A percentile compares a stretch with the other conserved stretches of the same genome.
phyloP scores from a whole-genome alignment of 306 rosid species.

The Fragaria iinumae region DNA sequence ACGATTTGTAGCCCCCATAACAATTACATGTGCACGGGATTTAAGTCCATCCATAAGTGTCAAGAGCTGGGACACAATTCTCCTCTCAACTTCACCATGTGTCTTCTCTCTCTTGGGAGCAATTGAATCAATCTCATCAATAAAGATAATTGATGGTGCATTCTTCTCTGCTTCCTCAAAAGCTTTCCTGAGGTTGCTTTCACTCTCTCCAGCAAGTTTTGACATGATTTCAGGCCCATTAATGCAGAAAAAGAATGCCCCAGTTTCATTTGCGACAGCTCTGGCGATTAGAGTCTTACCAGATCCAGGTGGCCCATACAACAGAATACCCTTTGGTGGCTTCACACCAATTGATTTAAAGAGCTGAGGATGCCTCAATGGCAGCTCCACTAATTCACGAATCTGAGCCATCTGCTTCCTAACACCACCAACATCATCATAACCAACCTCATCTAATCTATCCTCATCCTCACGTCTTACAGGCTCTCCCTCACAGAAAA shows the following conservation, averaged over 20 bases:
- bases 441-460: conserved; percentile 92
- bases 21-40: conserved; percentile 91
- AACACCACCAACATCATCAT: conserved; percentile 96
- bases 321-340: conserved; percentile 94
- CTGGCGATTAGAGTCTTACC: conserved; percentile 92
- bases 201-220: conserved; percentile 94
- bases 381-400: conserved; percentile 85
- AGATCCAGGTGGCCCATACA: conserved; percentile 94
- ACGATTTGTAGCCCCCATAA: conserved; percentile 94
- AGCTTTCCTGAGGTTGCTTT: conserved; percentile 95
- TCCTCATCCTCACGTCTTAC: conserved; percentile 92
- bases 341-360: conserved; percentile 94
- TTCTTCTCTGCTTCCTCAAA: conserved; percentile 99
- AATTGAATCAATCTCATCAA: conserved; percentile 94
- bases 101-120: conserved; percentile 98
- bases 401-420: conserved; percentile 98
- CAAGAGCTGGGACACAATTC: conserved; percentile 95
- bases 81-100: conserved; percentile 97
- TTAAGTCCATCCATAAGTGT: conserved; percentile 97
- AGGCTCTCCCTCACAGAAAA: conserved; percentile 94
- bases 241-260: conserved; percentile 97
- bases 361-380: conserved; percentile 92
- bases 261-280: conserved; percentile 97
- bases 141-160: conserved; percentile 95
- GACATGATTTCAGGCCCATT: conserved; percentile 99